A percentile compares a stretch with the other conserved stretches of the same genome.
Evolutionary conservation across 352 stramenopile species (phyloP).

Genomic region (Globisporangium recalcitrans): DNA sequence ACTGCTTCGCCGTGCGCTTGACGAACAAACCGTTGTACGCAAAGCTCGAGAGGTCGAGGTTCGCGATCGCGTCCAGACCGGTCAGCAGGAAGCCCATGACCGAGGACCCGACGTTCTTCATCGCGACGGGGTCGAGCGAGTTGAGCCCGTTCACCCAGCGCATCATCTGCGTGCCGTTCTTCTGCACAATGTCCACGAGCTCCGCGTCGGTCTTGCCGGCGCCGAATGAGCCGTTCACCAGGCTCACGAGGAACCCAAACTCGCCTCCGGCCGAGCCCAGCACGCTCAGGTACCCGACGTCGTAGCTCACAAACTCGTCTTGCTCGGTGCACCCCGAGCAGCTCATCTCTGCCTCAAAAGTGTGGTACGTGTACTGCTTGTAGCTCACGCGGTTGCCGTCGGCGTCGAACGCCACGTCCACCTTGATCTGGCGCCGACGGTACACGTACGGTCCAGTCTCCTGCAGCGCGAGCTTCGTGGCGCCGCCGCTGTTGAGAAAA

Average conservation of each 20-base stretch:
- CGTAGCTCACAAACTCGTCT: slow-evolving; percentile 23
- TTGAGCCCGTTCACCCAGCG: slow-evolving; percentile 50
- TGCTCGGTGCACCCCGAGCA: slow-evolving; percentile 46
- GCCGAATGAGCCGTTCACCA: slow-evolving; percentile 14
- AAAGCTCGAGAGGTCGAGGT: slow-evolving; percentile 37
- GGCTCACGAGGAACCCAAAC: slow-evolving; percentile 7
- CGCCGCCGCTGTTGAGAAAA: slow-evolving; percentile 18
- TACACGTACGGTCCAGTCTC: slow-evolving; percentile 30
- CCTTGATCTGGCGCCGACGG: slow-evolving; percentile 25
- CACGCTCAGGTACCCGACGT: slow-evolving; percentile 19
- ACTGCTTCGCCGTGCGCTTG: slow-evolving; percentile 41
- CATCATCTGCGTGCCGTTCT: slow-evolving; percentile 18
- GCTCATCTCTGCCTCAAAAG: slow-evolving; percentile 37
- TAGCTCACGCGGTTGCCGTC: slow-evolving; percentile 49
- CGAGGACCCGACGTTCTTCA: slow-evolving; percentile 31
- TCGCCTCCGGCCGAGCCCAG: slow-evolving; percentile 13
- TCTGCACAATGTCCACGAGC: slow-evolving; percentile 2
- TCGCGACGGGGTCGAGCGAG: slow-evolving; percentile 42
- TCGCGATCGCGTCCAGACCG: slow-evolving; percentile 27
- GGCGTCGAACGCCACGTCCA: slow-evolving; percentile 17
- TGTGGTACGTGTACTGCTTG: slow-evolving; percentile 77
- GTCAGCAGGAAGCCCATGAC: slow-evolving; percentile 35
- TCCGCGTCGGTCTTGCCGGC: slow-evolving; percentile 1
- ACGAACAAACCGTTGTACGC: slow-evolving; percentile 55
- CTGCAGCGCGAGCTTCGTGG: slow-evolving; percentile 17